phyloP scores from a whole-genome alignment of 169 alveolate species.

The Cytauxzoon felis region DNA sequence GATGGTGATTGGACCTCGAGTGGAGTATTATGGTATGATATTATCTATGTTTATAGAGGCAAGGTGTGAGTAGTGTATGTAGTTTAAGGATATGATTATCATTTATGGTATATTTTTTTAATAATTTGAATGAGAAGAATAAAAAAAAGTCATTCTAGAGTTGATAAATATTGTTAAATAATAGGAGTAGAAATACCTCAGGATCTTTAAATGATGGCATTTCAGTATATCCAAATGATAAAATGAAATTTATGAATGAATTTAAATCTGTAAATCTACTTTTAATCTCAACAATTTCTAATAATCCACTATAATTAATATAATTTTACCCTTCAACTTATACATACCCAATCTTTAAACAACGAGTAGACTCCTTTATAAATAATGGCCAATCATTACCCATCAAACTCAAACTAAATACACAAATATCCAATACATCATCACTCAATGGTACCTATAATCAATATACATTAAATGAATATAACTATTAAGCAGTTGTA shows the following conservation, averaged over 20 bases:
- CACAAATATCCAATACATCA: conserved; percentile 62
- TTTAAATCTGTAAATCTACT: conserved; percentile 23
- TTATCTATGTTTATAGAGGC: conserved; percentile 62
- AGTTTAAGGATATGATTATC: background rate
- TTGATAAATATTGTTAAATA: no score
- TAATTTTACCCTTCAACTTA: background rate
- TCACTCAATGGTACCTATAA: conserved; percentile 68
- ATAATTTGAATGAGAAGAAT: conserved; percentile 11
- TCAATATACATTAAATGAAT: background rate
- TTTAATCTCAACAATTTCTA: conserved; percentile 42
- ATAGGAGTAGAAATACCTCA: no score
- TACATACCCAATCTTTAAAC: conserved; percentile 54
- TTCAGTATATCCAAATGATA: conserved; percentile 28
- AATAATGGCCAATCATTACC: conserved; percentile 83
- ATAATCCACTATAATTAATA: conserved; percentile 45
- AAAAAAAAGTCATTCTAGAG: conserved; percentile 22
- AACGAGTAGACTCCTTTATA: conserved; percentile 74
- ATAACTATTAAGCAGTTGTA: no score
- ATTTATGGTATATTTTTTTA: background rate
- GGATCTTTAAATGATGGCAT: no score
- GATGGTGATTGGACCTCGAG: no score
- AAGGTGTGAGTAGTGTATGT: conserved; percentile 46
- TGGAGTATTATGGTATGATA: no score
- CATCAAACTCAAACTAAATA: conserved; percentile 81
- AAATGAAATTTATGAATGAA: conserved; percentile 11